These are phyloP conservation scores for Populus simonii DNA, from an alignment of 345 rosid species.

Conservation along the genomic window DNA sequence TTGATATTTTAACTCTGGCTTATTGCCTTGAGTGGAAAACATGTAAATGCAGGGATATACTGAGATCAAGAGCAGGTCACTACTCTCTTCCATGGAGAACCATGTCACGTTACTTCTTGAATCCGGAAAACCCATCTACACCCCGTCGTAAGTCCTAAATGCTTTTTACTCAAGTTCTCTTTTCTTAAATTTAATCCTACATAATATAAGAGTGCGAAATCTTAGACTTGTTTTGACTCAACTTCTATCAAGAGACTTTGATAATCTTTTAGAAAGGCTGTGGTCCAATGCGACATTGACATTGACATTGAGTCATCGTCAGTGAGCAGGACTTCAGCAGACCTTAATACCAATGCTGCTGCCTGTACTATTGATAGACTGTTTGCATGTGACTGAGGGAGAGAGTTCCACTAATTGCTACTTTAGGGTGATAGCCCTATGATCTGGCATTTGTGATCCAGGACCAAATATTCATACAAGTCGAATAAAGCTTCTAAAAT, in stretches of 20 bases:
- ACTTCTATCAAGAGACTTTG: background rate
- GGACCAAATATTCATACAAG: background rate
- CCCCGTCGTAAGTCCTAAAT: constrained; percentile 62
- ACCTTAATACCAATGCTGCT: background rate
- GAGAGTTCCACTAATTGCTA: background rate
- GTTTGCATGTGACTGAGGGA: background rate
- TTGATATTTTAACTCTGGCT: background rate
- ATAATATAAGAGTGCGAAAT: background rate
- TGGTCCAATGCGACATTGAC: background rate
- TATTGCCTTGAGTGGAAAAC: background rate
- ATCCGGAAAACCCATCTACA: constrained; percentile 61
- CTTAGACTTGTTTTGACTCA: background rate
- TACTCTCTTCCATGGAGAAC: constrained; percentile 82
- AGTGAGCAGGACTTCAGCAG: background rate
- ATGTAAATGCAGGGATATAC: constrained; percentile 66
- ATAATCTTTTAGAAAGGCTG: background rate
- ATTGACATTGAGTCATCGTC: background rate
- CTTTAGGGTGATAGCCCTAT: background rate
- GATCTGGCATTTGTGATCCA: background rate
- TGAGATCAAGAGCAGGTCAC: constrained; percentile 84
- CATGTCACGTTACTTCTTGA: constrained; percentile 78
- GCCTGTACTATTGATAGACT: background rate
- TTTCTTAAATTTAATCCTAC: background rate
- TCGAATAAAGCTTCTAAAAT: background rate
- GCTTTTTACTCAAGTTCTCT: background rate